phyloP scores from a whole-genome alignment of 371 early-diverging fungal species.

The Mucor sp. region DNA sequence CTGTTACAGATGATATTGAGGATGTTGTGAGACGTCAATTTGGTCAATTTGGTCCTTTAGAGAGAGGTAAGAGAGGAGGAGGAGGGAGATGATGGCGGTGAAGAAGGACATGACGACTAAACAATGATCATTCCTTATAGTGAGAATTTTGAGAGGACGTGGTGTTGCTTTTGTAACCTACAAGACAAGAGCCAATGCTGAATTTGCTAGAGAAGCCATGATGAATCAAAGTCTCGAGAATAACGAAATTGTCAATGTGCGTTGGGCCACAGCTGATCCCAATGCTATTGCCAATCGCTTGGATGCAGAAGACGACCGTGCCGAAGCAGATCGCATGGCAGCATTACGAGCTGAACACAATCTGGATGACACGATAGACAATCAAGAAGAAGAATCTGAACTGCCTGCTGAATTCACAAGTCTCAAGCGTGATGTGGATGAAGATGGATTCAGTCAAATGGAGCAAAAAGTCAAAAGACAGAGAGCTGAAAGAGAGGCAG shows the following conservation, averaged over 20 bases:
- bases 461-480: constrained; percentile 42
- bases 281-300: constrained; percentile 64
- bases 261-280: constrained; percentile 88
- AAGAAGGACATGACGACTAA: too few species aligned
- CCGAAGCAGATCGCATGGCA: constrained; percentile 14
- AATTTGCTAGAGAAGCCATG: constrained; percentile 93
- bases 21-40: constrained; percentile 71
- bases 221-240: constrained; percentile 78
- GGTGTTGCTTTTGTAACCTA: constrained; percentile 86
- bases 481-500: constrained; percentile 18
- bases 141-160: constrained; percentile 62
- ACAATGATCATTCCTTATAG: too few species aligned
- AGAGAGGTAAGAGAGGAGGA: constrained; percentile 49
- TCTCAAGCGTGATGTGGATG: constrained; percentile 37
- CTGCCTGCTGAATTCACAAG: constrained; percentile 63
- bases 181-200: constrained; percentile 69
- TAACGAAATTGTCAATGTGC: constrained; percentile 56
- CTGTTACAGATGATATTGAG: constrained; percentile 59
- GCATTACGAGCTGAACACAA: constrained; percentile 25
- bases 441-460: constrained; percentile 42
- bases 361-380: constrained; percentile 48
- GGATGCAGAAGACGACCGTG: constrained; percentile 24
- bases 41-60: constrained; percentile 79
- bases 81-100: too few species aligned
- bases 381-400: constrained; percentile 60